Base-by-base conservation (phyloP, 345 rosid species). In the Reutealis trisperma region DNA sequence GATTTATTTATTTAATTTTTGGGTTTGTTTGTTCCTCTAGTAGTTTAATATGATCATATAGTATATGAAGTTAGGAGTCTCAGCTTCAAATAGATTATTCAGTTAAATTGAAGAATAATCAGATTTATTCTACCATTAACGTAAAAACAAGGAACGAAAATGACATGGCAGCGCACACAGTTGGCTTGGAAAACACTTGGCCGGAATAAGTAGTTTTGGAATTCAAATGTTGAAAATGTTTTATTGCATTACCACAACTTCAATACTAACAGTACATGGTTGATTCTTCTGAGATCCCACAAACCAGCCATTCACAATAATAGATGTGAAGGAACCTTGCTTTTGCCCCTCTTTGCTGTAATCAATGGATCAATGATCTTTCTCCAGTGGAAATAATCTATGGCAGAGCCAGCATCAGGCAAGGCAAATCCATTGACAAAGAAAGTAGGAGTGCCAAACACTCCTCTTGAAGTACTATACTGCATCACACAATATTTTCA, bases 381-480 rank as follows among this genome's bases (percentile, higher is more conserved):
- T 84, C 81, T 87, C 98, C 97, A 94, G 42, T 73, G 84, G 9
- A 80, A 81, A 49, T 79, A 89, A 70, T 87, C 89, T 2, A 86
- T 21, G 5, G 88, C 49, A 22, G 90, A 84, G 66, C 89, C 93
- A 58, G 85, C 67, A 74, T 76, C 92, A 0, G 96, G 89, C 68
- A 94, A 45, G 25, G 68, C 83, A 76, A 94, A 92, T 70, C 98
- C 97, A 61, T 94, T 94, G 64, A 94, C 78, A 44, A 76, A 87
- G 90, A 91, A 92, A 44, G 80, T 63, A 13, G 95, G 98, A 2
- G 97, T 92, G 18, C 87, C 93, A 8, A n/a, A 93, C 19, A 86
- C 93, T 24, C 93, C 94, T 78, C 90, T 89, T 24, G 94, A 87
- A 11, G 92, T 71, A 68, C 93, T 91, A 85, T 85, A 89, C 97